Percentiles rank a stretch among this genome's conserved stretches.
Conservation (phyloP, 2,329 filamentous ascomycete genomes). For the Hirsutella minnesotensis region DNA sequence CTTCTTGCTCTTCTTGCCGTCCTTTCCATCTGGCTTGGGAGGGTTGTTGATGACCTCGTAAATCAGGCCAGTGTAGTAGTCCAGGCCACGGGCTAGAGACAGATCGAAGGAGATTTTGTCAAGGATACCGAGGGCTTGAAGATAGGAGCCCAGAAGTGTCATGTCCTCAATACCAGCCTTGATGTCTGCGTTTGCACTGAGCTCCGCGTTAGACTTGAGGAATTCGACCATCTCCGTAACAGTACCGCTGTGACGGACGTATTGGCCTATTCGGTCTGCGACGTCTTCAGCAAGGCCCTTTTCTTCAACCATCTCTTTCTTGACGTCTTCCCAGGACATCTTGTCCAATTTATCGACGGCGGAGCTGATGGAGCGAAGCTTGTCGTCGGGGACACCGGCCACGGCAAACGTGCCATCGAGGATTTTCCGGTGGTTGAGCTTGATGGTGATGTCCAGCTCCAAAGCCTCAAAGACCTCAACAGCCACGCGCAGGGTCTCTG, state of each 20-base stretch:
- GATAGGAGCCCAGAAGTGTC: conserved; percentile 67
- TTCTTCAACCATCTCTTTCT: conserved; percentile 75
- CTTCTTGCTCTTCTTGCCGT: conserved; percentile 36
- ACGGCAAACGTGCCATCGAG: conserved; percentile 87
- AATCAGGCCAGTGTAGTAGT: conserved; percentile 85
- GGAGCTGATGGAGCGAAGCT: conserved; percentile 80
- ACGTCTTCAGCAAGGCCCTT: conserved; percentile 69
- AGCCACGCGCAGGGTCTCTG: conserved; percentile 75
- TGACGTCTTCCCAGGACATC: conserved; percentile 77
- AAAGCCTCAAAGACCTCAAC: conserved; percentile 77
- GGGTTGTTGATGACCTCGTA: conserved; percentile 74
- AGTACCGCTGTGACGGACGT: conserved; percentile 66
- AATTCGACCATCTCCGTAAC: conserved; percentile 57
- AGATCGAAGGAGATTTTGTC: conserved; percentile 79
- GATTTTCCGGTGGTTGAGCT: conserved; percentile 90
- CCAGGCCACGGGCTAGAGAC: conserved; percentile 78
- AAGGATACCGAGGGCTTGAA: conserved; percentile 63
- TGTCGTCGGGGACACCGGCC: conserved; percentile 75
- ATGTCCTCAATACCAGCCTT: conserved; percentile 75
- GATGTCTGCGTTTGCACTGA: conserved; percentile 62
- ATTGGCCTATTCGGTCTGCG: conserved; percentile 80
- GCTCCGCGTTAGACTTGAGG: conserved; percentile 53
- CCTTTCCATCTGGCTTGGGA: conserved; percentile 15
- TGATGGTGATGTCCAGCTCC: conserved; percentile 68
- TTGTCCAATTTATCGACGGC: conserved; percentile 97